Conservation (phyloP, 2,329 filamentous ascomycete species). For the Venturia carpophila region DNA sequence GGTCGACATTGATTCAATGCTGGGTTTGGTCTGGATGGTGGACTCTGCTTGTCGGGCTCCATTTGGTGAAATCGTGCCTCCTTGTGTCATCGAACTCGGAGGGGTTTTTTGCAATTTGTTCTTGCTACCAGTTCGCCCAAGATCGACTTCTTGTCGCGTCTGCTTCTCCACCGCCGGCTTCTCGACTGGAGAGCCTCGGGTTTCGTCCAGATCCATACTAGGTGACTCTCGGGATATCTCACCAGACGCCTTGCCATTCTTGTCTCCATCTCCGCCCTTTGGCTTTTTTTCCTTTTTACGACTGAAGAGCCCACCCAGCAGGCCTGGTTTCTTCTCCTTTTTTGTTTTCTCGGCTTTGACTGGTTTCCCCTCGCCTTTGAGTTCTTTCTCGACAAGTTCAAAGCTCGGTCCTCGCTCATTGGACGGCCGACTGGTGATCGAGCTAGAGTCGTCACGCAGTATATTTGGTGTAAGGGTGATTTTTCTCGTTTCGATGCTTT, state of each 20-base stretch:
- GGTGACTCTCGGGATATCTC: conserved; percentile 31
- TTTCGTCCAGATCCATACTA: conserved; percentile 24
- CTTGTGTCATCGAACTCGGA: conserved; percentile 25
- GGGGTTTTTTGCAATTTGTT: conserved; percentile 32
- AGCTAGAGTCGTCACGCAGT: conserved; percentile 65
- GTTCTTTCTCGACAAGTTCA: conserved; percentile 67
- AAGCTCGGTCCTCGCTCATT: conserved; percentile 56
- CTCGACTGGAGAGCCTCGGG: conserved; percentile 28
- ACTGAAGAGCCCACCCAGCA: conserved; percentile 63
- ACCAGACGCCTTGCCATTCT: conserved; percentile 38
- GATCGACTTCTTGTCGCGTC: conserved; percentile 4
- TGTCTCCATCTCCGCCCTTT: conserved; percentile 36
- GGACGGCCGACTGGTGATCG: conserved; percentile 28
- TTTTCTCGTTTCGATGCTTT: conserved; percentile 90
- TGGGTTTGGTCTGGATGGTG: conserved; percentile 22
- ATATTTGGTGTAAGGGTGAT: conserved; percentile 93
- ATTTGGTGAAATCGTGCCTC: conserved; percentile 24
- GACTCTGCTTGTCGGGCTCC: conserved; percentile 28
- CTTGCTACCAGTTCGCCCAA: conserved; percentile 30
- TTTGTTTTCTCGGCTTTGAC: conserved; percentile 65
- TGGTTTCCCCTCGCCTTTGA: conserved; percentile 46
- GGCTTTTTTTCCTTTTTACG: conserved; percentile 52
- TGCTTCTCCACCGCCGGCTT: conserved; percentile 19
- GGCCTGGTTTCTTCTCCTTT: conserved; percentile 61
- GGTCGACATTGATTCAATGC: conserved; percentile 12